Evolutionary conservation across 495 filamentous ascomycete genomes (phyloP).

Genomic region (Hypomontagnella submonticulosa): DNA sequence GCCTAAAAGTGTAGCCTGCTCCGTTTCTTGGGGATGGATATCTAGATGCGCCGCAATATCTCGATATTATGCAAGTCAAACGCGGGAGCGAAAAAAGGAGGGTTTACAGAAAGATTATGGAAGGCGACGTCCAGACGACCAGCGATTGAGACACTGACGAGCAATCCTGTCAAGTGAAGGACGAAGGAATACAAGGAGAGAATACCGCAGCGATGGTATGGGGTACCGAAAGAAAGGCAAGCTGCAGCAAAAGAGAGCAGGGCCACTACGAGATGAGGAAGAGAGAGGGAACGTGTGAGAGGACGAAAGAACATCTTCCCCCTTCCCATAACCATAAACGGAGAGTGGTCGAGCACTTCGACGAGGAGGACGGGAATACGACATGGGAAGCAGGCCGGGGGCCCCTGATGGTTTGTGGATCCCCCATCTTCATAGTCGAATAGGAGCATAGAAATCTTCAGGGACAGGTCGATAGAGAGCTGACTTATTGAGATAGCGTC

Average conservation of each 20-base stretch:
- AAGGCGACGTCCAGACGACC: conserved; percentile 23
- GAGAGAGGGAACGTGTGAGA: conserved; percentile 31
- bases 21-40: conserved; percentile 30
- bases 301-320: conserved; percentile 18
- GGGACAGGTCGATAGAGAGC: conserved; percentile 23
- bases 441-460: conserved; percentile 35
- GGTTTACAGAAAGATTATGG: conserved; percentile 19
- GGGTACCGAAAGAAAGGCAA: conserved; percentile 37
- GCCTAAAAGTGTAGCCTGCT: conserved; percentile 36
- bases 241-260: conserved; percentile 33
- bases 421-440: conserved; percentile 26
- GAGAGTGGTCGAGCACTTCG: conserved; percentile 21
- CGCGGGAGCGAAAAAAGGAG: conserved; percentile 15
- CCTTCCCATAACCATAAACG: conserved; percentile 16
- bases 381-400: conserved; percentile 31
- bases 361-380: conserved; percentile 35
- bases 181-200: conserved; percentile 31
- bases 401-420: conserved; percentile 32
- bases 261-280: conserved; percentile 16
- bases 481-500: conserved; percentile 35
- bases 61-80: conserved; percentile 14
- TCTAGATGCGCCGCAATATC: conserved; percentile 33
- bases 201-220: conserved; percentile 33
- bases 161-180: conserved; percentile 29
- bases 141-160: conserved; percentile 33